These are phyloP conservation scores for Pseudopyricularia javanii DNA, from an alignment of 2,329 filamentous ascomycete species.

Conservation along the genomic window DNA sequence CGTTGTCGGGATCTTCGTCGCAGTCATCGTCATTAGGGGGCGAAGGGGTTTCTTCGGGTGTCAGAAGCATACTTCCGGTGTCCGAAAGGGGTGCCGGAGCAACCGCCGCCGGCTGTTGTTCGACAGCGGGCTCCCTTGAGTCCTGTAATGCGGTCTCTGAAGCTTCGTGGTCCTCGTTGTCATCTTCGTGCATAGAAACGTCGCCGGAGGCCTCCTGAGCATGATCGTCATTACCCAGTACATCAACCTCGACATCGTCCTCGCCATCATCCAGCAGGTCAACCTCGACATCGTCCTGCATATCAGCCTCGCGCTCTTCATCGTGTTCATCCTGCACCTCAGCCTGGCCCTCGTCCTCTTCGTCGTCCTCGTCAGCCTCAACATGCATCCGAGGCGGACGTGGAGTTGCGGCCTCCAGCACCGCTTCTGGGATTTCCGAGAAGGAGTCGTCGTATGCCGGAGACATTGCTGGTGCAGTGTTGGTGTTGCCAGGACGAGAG, in stretches of 20 bases:
- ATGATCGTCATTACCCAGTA: neutral
- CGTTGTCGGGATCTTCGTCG: neutral
- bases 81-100: slow-evolving; percentile 22
- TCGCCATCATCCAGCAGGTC: slow-evolving; percentile 1
- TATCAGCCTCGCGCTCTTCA: slow-evolving; percentile 6
- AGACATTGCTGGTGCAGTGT: slow-evolving; percentile 14
- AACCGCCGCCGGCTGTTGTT: slow-evolving; percentile 9
- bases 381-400: slow-evolving; percentile 10
- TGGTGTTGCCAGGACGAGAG: slow-evolving; percentile 1
- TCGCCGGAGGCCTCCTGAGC: neutral
- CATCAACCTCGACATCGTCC: slow-evolving; percentile 6
- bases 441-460: slow-evolving; percentile 41
- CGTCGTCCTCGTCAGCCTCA: slow-evolving; percentile 5
- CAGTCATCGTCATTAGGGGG: slow-evolving; percentile 10
- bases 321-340: neutral
- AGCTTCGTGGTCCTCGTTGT: slow-evolving; percentile 14
- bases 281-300: slow-evolving; percentile 1
- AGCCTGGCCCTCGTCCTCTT: neutral
- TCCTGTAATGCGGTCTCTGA: slow-evolving; percentile 7
- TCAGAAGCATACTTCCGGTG: slow-evolving; percentile 31
- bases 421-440: slow-evolving; percentile 39
- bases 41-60: slow-evolving; percentile 38
- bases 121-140: slow-evolving; percentile 5
- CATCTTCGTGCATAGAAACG: neutral
- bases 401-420: slow-evolving; percentile 37